Conservation (phyloP, 148 eudicot species). For the Arctostaphylos glauca region DNA sequence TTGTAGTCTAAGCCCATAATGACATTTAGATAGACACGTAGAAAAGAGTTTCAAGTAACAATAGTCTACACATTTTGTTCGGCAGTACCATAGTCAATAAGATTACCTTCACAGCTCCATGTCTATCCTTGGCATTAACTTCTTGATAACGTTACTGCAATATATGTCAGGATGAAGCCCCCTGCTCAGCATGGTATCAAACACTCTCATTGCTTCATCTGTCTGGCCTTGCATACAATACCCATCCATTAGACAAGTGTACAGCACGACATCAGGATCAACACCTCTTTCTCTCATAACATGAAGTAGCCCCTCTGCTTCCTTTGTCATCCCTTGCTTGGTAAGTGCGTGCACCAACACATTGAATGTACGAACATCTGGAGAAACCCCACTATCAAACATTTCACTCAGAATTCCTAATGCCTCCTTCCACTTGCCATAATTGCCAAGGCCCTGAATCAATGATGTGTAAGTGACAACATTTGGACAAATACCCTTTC, state of each 20-base stretch:
- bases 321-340: slow-evolving; percentile 11
- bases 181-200: neutral
- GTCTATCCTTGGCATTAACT: neutral
- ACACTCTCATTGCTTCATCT: neutral
- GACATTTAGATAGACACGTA: neutral
- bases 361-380: neutral
- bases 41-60: neutral
- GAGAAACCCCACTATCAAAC: neutral
- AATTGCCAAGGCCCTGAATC: slow-evolving; percentile 14
- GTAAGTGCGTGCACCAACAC: neutral
- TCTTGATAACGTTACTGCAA: neutral
- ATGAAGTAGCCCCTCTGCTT: neutral
- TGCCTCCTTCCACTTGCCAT: neutral
- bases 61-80: neutral
- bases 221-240: neutral
- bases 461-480: slow-evolving; percentile 15
- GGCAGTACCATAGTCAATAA: neutral
- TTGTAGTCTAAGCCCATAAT: neutral
- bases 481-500: neutral
- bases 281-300: slow-evolving; percentile 5
- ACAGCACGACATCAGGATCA: neutral
- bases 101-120: neutral
- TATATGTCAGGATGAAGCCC: slow-evolving; percentile 1
- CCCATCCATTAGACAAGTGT: slow-evolving; percentile 15
- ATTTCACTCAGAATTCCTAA: neutral